Evolutionary conservation across 805 yeast species (phyloP), one percentile per base, ranked within the genome.

Genomic region (Starmerella etchellsii): DNA sequence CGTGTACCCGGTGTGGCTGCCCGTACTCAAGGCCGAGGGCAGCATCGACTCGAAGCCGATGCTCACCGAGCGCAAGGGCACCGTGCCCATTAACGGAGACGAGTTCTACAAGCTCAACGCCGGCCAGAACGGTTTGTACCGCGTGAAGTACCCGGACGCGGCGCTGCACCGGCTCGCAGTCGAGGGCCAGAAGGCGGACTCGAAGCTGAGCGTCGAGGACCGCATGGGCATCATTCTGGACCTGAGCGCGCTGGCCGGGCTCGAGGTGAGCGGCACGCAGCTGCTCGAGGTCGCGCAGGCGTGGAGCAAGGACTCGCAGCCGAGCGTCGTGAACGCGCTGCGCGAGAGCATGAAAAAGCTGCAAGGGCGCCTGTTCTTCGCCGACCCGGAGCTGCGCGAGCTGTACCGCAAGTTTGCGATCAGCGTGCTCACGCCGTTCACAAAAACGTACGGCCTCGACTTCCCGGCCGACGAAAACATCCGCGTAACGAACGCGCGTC

Each of bases 161-260:
- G 69, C 78, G 46, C 63, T 78, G 64, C 49, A 58, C 37, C 69
- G 67, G 57, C 68, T 75, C 45, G 75, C 76, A 26, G 51, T 59
- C 39, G 72, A 73, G 29, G 79, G 75, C 41, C 62, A 60, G 21
- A 62, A 60, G 25, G 76, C 74, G 18, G 59, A 64, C 49, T 74
- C 75, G 13, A 42, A 37, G 22, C 68, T 75, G 40, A 62, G 73
- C 10, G 74, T 67, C 26, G 76, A 70, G 54, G 81, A 75, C 59
- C 67, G 78, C 45, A 72, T 73, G 36, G 81, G 81, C n/a, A 64
- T 76, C 39, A 69, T 76, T 16, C 73, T 76, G 22, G 81, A 75
- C 53, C 70, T 76, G 31, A 68, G 65, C 25, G 70, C 81, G 11
- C 64, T 74, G 49, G 65, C 76, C 2, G 66, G 74, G 26, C 67